A percentile compares a stretch with the other conserved stretches of the same genome.
Conservation (phyloP, 2,329 filamentous ascomycete genomes). For the Cyphellophora attinorum region DNA sequence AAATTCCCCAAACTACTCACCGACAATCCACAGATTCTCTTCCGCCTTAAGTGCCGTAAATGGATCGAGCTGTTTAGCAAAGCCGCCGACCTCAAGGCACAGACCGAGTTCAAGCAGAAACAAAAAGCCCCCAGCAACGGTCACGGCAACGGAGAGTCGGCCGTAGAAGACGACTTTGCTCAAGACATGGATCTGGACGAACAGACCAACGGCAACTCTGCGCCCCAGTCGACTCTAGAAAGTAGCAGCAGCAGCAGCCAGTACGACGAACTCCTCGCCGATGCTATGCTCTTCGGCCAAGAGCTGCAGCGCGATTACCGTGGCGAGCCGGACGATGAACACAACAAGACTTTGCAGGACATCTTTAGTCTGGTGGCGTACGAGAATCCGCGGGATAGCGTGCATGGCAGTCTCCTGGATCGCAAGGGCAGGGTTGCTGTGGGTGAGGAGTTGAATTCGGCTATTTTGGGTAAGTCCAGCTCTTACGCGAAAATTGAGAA, state of each 20-base stretch:
- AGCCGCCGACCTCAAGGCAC: conserved; percentile 54
- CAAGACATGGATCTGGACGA: conserved; percentile 52
- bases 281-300: conserved; percentile 71
- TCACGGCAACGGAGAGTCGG: conserved; percentile 25
- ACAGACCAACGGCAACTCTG: conserved; percentile 20
- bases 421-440: conserved; percentile 64
- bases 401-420: conserved; percentile 70
- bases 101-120: conserved; percentile 30
- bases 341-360: conserved; percentile 65
- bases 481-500: not conserved
- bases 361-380: conserved; percentile 88
- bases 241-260: conserved; percentile 22
- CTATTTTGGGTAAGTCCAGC: conserved; percentile 72
- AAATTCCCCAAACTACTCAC: conserved; percentile 74
- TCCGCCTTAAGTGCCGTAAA: conserved; percentile 78
- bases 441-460: conserved; percentile 88
- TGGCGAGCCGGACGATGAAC: conserved; percentile 58
- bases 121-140: conserved; percentile 23
- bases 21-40: conserved; percentile 75
- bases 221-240: conserved; percentile 15
- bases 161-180: conserved; percentile 29
- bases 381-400: conserved; percentile 64
- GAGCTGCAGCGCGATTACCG: conserved; percentile 68
- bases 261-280: conserved; percentile 49
- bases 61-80: conserved; percentile 90